Base-by-base conservation (phyloP, 108 stramenopile genomes). In the Craspedostauros australis region DNA sequence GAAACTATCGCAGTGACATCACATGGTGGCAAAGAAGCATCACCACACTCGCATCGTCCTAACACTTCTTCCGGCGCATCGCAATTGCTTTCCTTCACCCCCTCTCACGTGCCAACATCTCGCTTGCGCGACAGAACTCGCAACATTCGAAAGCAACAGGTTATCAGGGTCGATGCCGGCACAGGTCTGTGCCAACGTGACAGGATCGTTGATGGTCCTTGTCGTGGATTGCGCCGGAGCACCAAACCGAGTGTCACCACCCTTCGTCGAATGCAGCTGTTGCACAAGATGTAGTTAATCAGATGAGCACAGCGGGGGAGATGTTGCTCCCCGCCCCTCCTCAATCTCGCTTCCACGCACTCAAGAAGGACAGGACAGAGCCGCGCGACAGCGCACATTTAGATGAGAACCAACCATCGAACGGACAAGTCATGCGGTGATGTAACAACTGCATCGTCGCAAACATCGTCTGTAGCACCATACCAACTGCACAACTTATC, bases 111-210 rank as follows among this genome's bases (percentile, higher is more conserved):
- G 15, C 39, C 7, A 5, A 6, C 27, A 1, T 32, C 31, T 4
- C 11, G 21, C 2, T 30, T 4, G 44, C 3, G 1, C 4, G 16
- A 32, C 46, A 77, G 75, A 48, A 43, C 61, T 72, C 36, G 78
- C 76, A 9, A 66, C 72, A 2, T 54, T 79, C 24, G 67, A 76
- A 24, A 39, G 51, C 28, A 74, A 79, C 21, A 18, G 48, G 12
- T 57, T 84, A 2, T 54, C 47, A 7, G 82, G 82, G 6, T 62
- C 64, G 3, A 72, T 84, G 69, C 82, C 82, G 1, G 31, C 23
- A n/a, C 33, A 61, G 49, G 62, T 79, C 12, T 74, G 76, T 41
- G 31, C 19, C 5, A 64, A 69, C 1, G 29, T 51, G 16, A 4
- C 36, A 3, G 31, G 21, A 8, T 28, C 15, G 1, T 46, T 76